Conservation (phyloP, 2,329 filamentous ascomycete species). For the Leptographium wingfieldii region DNA sequence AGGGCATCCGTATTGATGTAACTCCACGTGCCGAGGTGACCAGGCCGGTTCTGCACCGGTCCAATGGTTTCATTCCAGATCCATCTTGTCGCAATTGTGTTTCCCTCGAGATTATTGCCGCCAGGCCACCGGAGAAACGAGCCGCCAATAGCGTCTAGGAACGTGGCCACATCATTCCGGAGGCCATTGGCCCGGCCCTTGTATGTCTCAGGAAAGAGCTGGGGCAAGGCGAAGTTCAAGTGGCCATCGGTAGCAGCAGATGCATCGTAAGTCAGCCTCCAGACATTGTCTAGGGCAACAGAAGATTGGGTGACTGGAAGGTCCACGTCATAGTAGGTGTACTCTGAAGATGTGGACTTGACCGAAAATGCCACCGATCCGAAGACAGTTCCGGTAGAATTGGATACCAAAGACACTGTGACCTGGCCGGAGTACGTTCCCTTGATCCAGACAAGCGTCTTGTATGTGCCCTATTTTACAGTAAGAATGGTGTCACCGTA, state of each 20-base stretch:
- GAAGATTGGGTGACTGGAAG: too few species aligned
- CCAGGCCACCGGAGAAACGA: too few species aligned
- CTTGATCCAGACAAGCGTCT: not conserved
- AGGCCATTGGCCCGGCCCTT: conserved; percentile 46
- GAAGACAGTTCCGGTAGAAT: not conserved
- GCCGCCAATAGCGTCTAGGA: conserved; percentile 21
- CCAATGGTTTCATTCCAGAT: too few species aligned
- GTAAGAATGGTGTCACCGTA: too few species aligned
- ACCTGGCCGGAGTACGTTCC: not conserved
- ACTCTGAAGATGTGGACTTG: too few species aligned
- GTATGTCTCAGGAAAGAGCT: conserved; percentile 47
- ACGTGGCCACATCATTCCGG: conserved; percentile 39
- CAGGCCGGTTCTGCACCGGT: conserved; percentile 38
- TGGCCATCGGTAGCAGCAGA: conserved; percentile 16
- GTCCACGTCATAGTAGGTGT: too few species aligned
- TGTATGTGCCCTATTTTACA: too few species aligned
- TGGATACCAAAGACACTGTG: not conserved
- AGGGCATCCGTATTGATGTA: conserved; percentile 52
- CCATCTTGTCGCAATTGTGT: too few species aligned
- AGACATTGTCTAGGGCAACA: not conserved
- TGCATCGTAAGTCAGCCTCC: not conserved
- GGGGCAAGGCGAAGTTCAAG: conserved; percentile 45
- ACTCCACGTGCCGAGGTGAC: conserved; percentile 42
- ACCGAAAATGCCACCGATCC: too few species aligned
- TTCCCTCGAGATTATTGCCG: too few species aligned